Conservation (phyloP, 768 basidiomycete species). For the Pleurotus cornucopiae region DNA sequence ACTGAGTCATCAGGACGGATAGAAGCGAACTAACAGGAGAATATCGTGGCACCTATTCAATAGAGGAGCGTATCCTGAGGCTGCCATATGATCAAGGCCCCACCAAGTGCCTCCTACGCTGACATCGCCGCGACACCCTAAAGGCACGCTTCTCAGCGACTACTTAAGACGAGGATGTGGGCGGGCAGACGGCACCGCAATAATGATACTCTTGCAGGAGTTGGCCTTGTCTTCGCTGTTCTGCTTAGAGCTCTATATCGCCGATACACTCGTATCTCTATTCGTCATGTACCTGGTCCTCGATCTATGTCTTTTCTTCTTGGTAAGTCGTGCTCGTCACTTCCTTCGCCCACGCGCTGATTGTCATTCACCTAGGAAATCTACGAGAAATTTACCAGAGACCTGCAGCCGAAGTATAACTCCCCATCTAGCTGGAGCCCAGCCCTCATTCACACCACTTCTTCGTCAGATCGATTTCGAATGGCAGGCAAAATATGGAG, state of each 20-base stretch:
- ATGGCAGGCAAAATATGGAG: conserved; percentile 45
- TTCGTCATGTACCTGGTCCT: conserved; percentile 46
- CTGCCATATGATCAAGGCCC: too few species aligned
- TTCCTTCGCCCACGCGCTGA: not conserved
- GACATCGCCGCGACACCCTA: too few species aligned
- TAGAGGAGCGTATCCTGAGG: too few species aligned
- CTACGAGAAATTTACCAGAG: conserved; percentile 45
- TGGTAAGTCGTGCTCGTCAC: conserved; percentile 24
- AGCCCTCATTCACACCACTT: not conserved
- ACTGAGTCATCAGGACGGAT: too few species aligned
- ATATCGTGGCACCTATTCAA: too few species aligned
- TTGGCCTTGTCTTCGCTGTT: conserved; percentile 1
- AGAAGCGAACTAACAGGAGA: too few species aligned
- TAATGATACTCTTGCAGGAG: not conserved
- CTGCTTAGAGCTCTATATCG: conserved; percentile 26
- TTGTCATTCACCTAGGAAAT: conserved; percentile 30
- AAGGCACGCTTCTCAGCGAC: too few species aligned
- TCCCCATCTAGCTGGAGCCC: not conserved
- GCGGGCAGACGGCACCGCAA: too few species aligned
- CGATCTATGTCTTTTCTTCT: conserved; percentile 43
- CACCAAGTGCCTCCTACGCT: too few species aligned
- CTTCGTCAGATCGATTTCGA: conserved; percentile 40
- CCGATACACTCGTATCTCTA: conserved; percentile 32
- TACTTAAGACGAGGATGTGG: too few species aligned
- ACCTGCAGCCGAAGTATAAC: conserved; percentile 32